phyloP scores from a whole-genome alignment of 108 stramenopile genomes.

The Cyclotella baltica region DNA sequence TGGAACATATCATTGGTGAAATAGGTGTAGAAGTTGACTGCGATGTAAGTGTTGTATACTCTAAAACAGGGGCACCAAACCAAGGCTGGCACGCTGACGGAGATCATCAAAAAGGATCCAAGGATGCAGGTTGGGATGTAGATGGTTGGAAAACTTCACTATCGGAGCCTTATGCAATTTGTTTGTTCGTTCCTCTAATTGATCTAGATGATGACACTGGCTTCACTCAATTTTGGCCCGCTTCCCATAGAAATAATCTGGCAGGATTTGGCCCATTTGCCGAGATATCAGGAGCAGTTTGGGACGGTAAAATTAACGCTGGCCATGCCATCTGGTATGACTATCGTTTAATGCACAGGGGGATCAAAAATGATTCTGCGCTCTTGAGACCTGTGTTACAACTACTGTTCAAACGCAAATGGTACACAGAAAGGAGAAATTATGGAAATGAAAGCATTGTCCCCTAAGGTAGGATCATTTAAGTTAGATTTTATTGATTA shows the following conservation, averaged over 20 bases:
- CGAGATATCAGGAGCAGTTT: conserved; percentile 50
- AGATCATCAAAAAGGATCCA: conserved; percentile 48
- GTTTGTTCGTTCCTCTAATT: conserved; percentile 70
- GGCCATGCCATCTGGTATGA: conserved; percentile 70
- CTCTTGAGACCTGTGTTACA: conserved; percentile 62
- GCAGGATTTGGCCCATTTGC: conserved; percentile 64
- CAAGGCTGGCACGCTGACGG: conserved; percentile 80
- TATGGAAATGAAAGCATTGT: conserved; percentile 51
- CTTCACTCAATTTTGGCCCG: conserved; percentile 77
- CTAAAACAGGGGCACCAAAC: conserved; percentile 63
- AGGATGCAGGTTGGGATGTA: conserved; percentile 51
- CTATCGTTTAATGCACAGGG: conserved; percentile 70
- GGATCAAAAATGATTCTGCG: conserved; percentile 49
- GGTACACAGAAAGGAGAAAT: conserved; percentile 63
- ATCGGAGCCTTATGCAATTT: conserved; percentile 62
- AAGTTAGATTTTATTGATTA: too few species aligned
- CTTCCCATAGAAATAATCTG: conserved; percentile 53
- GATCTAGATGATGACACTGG: conserved; percentile 63
- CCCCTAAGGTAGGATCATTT: not conserved
- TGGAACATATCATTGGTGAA: conserved; percentile 24
- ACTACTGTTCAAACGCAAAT: conserved; percentile 59
- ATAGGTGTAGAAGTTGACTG: conserved; percentile 51
- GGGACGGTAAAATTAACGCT: conserved; percentile 47
- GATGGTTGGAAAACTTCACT: conserved; percentile 45
- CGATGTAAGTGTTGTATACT: conserved; percentile 69